phyloP scores from a whole-genome alignment of 148 eudicot species.

The Vaccinium darrowii region DNA sequence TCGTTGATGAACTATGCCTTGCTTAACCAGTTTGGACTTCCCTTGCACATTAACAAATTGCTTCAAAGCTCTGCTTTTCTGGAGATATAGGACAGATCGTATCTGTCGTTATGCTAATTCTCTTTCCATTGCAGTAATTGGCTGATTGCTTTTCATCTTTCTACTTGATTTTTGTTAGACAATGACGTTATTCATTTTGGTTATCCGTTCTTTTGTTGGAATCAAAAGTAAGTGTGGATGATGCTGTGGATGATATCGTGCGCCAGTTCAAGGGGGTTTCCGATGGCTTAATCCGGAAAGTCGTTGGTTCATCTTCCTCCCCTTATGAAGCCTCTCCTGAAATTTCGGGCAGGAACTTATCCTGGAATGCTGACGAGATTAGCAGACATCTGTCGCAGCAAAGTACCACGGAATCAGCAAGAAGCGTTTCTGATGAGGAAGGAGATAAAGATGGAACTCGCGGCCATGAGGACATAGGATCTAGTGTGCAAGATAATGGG shows the following conservation, averaged over 20 bases:
- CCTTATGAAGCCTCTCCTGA: conserved; percentile 37
- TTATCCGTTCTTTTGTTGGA: conserved; percentile 3
- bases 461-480: conserved; percentile 38
- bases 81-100: conserved; percentile 24
- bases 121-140: not conserved
- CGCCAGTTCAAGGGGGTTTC: conserved; percentile 98
- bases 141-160: not conserved
- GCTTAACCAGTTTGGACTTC: conserved; percentile 2
- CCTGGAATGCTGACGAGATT: conserved; percentile 50
- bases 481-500: conserved; percentile 43
- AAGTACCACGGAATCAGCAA: conserved; percentile 49
- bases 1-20: not conserved
- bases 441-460: conserved; percentile 50
- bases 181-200: conserved; percentile 1
- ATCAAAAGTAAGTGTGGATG: conserved; percentile 81
- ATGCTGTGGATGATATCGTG: conserved; percentile 94
- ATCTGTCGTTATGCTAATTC: conserved; percentile 4
- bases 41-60: not conserved
- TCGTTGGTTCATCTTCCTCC: conserved; percentile 57
- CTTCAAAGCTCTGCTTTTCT: conserved; percentile 6
- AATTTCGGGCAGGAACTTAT: conserved; percentile 43
- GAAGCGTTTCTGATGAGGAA: conserved; percentile 72
- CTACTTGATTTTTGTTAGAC: not conserved
- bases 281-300: conserved; percentile 77
- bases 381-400: conserved; percentile 44